These are phyloP conservation scores for Noccaea caerulescens DNA, from an alignment of 345 rosid genomes.

Conservation along the genomic window DNA sequence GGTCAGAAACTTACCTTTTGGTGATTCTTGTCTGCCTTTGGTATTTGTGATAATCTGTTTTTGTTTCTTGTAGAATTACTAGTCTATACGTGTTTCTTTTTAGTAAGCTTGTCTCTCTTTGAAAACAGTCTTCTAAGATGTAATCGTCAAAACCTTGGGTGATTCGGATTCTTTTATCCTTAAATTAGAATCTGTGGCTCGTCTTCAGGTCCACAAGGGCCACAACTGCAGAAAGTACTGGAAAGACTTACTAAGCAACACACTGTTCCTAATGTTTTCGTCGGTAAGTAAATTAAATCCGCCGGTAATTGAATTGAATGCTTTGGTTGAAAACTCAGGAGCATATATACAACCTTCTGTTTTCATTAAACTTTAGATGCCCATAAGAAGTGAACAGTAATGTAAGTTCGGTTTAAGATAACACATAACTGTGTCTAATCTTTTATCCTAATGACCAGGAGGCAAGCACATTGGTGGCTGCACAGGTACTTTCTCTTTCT, in stretches of 20 bases:
- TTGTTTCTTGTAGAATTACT: conserved; percentile 16
- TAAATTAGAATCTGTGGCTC: background rate
- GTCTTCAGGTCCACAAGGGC: conserved; percentile 83
- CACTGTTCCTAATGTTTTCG: conserved; percentile 94
- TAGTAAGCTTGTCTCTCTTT: background rate
- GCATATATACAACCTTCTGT: background rate
- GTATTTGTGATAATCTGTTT: background rate
- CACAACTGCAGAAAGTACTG: conserved; percentile 80
- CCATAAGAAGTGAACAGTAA: background rate
- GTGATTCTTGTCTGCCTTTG: background rate
- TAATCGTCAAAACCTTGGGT: background rate
- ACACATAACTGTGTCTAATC: conserved; percentile 14
- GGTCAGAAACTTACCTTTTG: background rate
- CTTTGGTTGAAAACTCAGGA: background rate
- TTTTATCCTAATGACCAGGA: conserved; percentile 56
- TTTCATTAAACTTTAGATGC: background rate
- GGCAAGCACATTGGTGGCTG: conserved; percentile 95
- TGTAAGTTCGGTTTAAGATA: background rate
- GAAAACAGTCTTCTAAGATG: conserved; percentile 5
- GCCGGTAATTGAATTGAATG: background rate
- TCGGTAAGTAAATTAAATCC: conserved; percentile 53
- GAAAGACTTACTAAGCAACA: conserved; percentile 91
- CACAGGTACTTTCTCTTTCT: conserved; percentile 60
- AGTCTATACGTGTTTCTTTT: background rate
- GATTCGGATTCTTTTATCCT: background rate